Evolutionary conservation across 2,329 filamentous ascomycete genomes (phyloP).

Genomic region (Colletotrichum sidae): DNA sequence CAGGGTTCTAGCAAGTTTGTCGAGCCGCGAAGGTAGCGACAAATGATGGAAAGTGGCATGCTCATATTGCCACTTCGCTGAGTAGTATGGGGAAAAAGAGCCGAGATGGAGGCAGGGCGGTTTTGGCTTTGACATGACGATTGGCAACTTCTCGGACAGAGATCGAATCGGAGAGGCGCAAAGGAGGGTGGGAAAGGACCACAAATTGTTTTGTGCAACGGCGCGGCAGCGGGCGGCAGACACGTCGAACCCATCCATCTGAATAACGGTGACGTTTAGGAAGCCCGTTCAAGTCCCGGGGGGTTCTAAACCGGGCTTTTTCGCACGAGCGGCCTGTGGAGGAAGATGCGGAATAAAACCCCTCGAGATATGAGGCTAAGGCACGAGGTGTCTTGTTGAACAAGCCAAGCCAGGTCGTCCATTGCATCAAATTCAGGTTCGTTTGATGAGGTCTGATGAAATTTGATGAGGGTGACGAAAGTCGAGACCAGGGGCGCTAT

Average conservation of each 20-base stretch:
- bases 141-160: constrained; percentile 5
- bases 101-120: constrained; percentile 1
- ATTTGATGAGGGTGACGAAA: constrained; percentile 2
- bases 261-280: constrained; percentile 32
- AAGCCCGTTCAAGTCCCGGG: constrained; percentile 15
- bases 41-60: too few species aligned
- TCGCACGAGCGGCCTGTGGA: constrained; percentile 24
- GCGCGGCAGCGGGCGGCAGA: constrained; percentile 20
- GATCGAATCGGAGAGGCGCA: constrained; percentile 28
- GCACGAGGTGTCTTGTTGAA: not conserved
- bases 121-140: constrained; percentile 24
- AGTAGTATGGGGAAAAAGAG: not conserved
- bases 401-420: not conserved
- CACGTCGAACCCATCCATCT: constrained; percentile 31
- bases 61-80: too few species aligned
- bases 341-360: constrained; percentile 6
- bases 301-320: constrained; percentile 18
- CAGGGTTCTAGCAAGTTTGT: too few species aligned
- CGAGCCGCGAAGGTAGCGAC: too few species aligned
- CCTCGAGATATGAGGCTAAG: not conserved
- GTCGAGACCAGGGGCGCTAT: not conserved
- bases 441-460: not conserved
- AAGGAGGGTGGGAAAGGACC: not conserved
- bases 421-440: constrained; percentile 22
- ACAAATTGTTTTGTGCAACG: constrained; percentile 10